Base-by-base conservation (phyloP, 1,284 basidiomycete genomes). In the Heterobasidion annosum region DNA sequence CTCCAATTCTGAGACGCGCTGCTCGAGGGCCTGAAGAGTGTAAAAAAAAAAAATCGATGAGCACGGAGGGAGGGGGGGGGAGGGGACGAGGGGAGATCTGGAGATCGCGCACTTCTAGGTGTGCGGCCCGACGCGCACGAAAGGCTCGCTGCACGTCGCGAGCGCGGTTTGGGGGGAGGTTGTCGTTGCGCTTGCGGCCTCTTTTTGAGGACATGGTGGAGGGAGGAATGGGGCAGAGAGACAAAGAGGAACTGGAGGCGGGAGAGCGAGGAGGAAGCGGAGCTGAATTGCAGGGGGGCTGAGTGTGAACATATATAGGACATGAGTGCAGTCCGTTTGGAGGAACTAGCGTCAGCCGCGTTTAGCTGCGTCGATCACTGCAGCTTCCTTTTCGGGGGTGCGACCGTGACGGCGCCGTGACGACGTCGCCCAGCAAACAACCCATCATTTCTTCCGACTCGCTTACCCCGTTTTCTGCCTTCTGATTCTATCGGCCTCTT, bases 111-210 rank as follows among this genome's bases (percentile, higher is more conserved):
- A 88, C 88, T 72, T 88, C 83, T 53, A 96, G 78, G 70, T 95
- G 92, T 57, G 92, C 91, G 57, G 91, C 91, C 63, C 93, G 83
- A 59, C 93, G 79, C 32, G 93, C 91, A 62, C 93, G 82, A 73
- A 96, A 97, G 2, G 93, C 93, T 61, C 93, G 12, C 45, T 97
- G 93, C 34, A 96, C 92, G 67, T 96, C 93, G 55, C 93, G 76
- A 34, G 93, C 93, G 58, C 93, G 84, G 65, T 94, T 94, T 37
- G 92, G 92, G 59, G 92, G 92, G 43, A 95, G 82, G 65, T 88
- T 89, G 71, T 94, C 90, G 72, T 95, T 94, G 68, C 91, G 81
- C 68, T 94, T 94, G 65, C 92, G 83, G 58, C 92, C 92, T 63
- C 92, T 84, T 71, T 89, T 91, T 33, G 88, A 90, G 61, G 87